Evolutionary conservation across 805 yeast species (phyloP), one percentile per base, ranked within the genome.

Genomic region (Saturnispora kantuleensis): DNA sequence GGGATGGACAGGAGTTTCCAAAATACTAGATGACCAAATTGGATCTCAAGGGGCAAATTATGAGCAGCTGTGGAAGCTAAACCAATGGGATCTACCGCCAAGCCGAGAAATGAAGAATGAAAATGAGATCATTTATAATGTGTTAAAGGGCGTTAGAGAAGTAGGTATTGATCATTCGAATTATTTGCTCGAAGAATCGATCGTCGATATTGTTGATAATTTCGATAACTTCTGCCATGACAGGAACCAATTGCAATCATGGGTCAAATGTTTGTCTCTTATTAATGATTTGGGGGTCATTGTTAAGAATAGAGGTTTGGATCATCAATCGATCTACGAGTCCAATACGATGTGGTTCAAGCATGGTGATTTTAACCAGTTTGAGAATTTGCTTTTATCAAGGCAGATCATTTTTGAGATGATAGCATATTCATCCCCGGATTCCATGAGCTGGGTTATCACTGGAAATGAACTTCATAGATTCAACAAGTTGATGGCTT

Each of bases 31-130:
- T n/a, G 59, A 54, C 31, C 38, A 38, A 9, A 33, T 30, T 10
- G 53, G 42, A 10, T 31, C 33, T n/a, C 15, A 30, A 4, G 57
- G 55, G 17, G 58, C 59, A 18, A 47, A 61, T 1, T 83, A 71
- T 56, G 77, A 74, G 47, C 79, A 87, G 76, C 74, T 79, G 1
- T 81, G 96, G 87, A 83, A 83, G 55, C 60, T 89, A 35, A 74
- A 72, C 36, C 74, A 76, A 41, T 89, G 97, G 97, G 82, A 81
- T 44, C 48, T 84, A 1, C 85, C 94, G 0, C 49, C 57, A 0
- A 69, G 79, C 1, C 57, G 55, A 2, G 50, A 47, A 0, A 56
- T 71, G 0, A 41, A 44, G 0, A 59, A 66, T 1, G 73, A 68
- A 34, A 68, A 74, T 38, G 73, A 71, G 37, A 63, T 68, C 2